Evolutionary conservation across 2,329 filamentous ascomycete genomes (phyloP).

Genomic region (Aspergillus viridinutans): DNA sequence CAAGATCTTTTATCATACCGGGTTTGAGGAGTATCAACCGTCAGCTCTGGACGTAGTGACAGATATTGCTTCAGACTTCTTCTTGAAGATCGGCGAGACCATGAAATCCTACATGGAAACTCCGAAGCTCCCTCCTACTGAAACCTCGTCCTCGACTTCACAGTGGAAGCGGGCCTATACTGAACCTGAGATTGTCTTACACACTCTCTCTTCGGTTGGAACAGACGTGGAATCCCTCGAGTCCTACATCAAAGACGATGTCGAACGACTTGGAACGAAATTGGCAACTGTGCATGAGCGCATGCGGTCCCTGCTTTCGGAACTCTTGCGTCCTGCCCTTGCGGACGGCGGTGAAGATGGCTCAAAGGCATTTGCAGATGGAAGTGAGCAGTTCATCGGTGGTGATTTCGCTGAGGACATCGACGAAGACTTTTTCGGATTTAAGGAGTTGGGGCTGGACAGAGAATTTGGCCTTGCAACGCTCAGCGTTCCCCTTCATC

Average conservation of each 20-base stretch:
- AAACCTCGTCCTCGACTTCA: conserved; percentile 32
- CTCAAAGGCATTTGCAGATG: conserved; percentile 88
- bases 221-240: conserved; percentile 78
- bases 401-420: conserved; percentile 98
- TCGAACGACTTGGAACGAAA: conserved; percentile 79
- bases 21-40: conserved; percentile 95
- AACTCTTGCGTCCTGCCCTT: conserved; percentile 85
- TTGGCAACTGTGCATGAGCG: conserved; percentile 83
- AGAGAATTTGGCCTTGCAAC: conserved; percentile 84
- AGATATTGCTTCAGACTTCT: conserved; percentile 84
- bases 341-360: conserved; percentile 77
- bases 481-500: conserved; percentile 86
- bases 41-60: conserved; percentile 88
- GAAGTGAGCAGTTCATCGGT: conserved; percentile 92
- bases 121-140: conserved; percentile 63
- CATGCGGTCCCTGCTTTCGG: conserved; percentile 89
- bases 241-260: conserved; percentile 83
- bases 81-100: conserved; percentile 74
- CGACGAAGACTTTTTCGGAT: conserved; percentile 98
- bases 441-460: conserved; percentile 89
- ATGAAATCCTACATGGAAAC: conserved; percentile 79
- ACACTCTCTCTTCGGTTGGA: conserved; percentile 80
- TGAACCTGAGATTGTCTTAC: conserved; percentile 79
- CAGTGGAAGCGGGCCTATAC: conserved; percentile 66
- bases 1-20: conserved; percentile 92